Base-by-base conservation (phyloP, 2,329 filamentous ascomycete species). In the Xylariomycetidae sp. region DNA sequence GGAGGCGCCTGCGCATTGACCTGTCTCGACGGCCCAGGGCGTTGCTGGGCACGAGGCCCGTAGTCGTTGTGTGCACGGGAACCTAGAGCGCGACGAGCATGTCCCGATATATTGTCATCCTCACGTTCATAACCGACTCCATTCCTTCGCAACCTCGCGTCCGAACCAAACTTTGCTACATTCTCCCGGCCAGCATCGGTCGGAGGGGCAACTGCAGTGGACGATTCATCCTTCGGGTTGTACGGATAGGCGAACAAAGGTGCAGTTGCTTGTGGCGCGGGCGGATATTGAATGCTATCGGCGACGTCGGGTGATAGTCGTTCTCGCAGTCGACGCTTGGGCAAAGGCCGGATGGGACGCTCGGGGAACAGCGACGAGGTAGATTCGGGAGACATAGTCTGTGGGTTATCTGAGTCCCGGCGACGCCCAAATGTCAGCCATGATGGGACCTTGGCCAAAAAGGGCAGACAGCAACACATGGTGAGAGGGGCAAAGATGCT, bases 291-390 rank as follows among this genome's bases (percentile, higher is more conserved):
- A 49, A 95, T 92, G 19, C 82, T 77, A 33, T 83, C 81, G 36
- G 85, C 87, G 49, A 85, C 80, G 58, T 94, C 86, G 39, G 85
- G 82, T 19, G 90, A 89, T 32, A 98, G 70, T 36, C 86, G 80
- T 57, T 92, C 88, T 50, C 89, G 85, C 34, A 98, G 73, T 44
- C 85, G 82, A 52, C 88, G 83, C 63, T 85, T 92, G 26, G 92
- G 92, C 40, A 98, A 68, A 36, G 92, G 92, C 55, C 88, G 82
- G 57, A 98, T 98, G 40, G 90, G 84, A 60, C 92, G 82, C 57
- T 94, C 85, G 46, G 87, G 87, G 57, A 85, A 94, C 52, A 86
- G 70, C 39, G 84, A 78, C 39, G 87, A 92, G 44, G 79, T 72
- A 38, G 83, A 82, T 68, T 95, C 87, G 46, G 79, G 68, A 53